Conservation (phyloP, 148 eudicot species). For the Rhododendron griersonianum region DNA sequence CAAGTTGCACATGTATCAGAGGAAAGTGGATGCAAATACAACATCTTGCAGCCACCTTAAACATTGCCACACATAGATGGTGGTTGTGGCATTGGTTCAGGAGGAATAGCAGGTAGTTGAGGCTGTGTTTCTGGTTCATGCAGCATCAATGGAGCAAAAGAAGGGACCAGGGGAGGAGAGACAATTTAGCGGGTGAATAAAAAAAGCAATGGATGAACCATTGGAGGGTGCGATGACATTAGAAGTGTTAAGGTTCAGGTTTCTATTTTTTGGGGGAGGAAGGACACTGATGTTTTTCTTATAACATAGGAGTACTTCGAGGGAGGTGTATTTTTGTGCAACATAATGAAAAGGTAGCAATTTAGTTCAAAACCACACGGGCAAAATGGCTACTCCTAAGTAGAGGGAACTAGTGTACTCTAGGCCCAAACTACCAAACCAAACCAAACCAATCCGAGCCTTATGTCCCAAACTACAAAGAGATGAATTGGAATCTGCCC, state of each 20-base stretch:
- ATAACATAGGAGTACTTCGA: neutral
- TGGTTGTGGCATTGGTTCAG: neutral
- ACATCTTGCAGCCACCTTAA: neutral
- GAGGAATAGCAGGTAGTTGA: neutral
- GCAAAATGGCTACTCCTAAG: neutral
- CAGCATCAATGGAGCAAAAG: neutral
- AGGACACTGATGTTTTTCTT: neutral
- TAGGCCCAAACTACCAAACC: neutral
- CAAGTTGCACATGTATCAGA: neutral
- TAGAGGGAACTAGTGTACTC: neutral
- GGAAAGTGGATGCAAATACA: neutral
- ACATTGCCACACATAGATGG: neutral
- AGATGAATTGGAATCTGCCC: neutral
- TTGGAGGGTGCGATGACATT: neutral
- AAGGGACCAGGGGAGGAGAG: neutral
- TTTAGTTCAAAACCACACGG: neutral
- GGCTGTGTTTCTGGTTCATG: neutral
- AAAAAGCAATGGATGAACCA: neutral
- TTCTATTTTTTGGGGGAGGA: neutral
- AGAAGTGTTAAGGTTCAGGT: neutral
- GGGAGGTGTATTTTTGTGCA: neutral
- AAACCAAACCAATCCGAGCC: too few species aligned
- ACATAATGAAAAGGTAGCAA: neutral
- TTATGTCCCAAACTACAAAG: neutral
- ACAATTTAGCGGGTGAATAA: neutral